phyloP scores from a whole-genome alignment of 2,329 filamentous ascomycete genomes.

The Colletotrichum sp. region DNA sequence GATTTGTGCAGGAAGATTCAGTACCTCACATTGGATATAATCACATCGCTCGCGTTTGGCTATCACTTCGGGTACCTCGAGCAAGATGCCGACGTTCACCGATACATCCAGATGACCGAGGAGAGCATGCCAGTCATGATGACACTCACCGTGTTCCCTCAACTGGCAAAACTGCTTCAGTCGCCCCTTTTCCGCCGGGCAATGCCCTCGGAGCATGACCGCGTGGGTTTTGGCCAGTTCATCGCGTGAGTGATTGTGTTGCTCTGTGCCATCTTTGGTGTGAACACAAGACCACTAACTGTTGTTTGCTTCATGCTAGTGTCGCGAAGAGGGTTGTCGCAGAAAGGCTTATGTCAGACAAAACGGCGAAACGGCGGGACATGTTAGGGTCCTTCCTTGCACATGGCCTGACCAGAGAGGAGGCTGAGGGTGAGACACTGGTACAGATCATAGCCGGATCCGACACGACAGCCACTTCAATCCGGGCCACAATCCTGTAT shows the following conservation, averaged over 20 bases:
- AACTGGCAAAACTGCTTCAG: constrained; percentile 45
- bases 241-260: constrained; percentile 29
- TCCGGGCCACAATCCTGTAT: constrained; percentile 55
- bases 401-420: constrained; percentile 36
- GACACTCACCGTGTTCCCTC: constrained; percentile 45
- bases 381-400: constrained; percentile 49
- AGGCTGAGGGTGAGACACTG: constrained; percentile 35
- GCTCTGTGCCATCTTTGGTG: background rate
- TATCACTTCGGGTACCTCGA: constrained; percentile 54
- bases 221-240: constrained; percentile 42
- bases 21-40: constrained; percentile 62
- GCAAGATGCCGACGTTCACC: constrained; percentile 52
- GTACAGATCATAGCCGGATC: constrained; percentile 40
- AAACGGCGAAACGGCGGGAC: constrained; percentile 29
- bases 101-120: constrained; percentile 51
- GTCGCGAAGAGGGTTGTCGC: constrained; percentile 28
- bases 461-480: constrained; percentile 40
- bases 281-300: background rate
- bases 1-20: constrained; percentile 54
- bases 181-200: constrained; percentile 44
- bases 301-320: background rate
- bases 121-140: constrained; percentile 48
- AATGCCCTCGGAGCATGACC: constrained; percentile 45
- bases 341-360: constrained; percentile 24
- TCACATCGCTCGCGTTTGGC: constrained; percentile 58